A percentile compares a stretch with the other conserved stretches of the same genome.
phyloP scores from a whole-genome alignment of 208 protist genomes.

The Trypanosoma vivax region DNA sequence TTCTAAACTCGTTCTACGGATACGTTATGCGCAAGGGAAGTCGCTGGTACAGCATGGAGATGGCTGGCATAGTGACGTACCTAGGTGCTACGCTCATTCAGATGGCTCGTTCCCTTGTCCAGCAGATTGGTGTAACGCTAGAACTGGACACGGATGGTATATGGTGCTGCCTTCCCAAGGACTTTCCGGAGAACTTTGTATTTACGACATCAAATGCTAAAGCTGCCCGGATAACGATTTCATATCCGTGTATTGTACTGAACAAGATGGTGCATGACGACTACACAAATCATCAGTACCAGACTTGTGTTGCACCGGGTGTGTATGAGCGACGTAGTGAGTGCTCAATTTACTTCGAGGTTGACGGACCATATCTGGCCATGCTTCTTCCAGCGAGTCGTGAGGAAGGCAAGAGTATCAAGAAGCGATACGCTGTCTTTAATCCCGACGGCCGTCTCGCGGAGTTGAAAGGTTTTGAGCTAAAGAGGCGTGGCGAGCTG shows the following conservation, averaged over 20 bases:
- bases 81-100: constrained; percentile 99
- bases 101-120: constrained; percentile 93
- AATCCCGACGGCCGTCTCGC: constrained; percentile 94
- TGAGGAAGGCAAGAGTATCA: constrained; percentile 98
- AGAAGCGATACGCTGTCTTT: constrained; percentile 99
- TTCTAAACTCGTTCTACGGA: constrained; percentile 99
- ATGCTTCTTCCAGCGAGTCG: constrained; percentile 99
- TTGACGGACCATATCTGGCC: constrained; percentile 99
- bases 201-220: constrained; percentile 64
- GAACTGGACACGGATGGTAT: constrained; percentile 99
- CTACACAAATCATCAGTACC: constrained; percentile 99
- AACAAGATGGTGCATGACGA: constrained; percentile 96
- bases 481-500: constrained; percentile 99
- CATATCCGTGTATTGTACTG: constrained; percentile 98
- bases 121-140: constrained; percentile 97
- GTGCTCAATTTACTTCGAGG: constrained; percentile 99
- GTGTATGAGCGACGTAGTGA: constrained; percentile 84
- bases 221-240: constrained; percentile 73
- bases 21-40: constrained; percentile 99
- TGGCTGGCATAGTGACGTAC: constrained; percentile 98
- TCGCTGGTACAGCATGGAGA: constrained; percentile 99
- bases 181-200: constrained; percentile 97
- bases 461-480: constrained; percentile 99
- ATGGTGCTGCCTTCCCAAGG: constrained; percentile 98
- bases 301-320: constrained; percentile 71